Base-by-base conservation (phyloP, 2,329 filamentous ascomycete genomes). In the Aspergillus cejpii region DNA sequence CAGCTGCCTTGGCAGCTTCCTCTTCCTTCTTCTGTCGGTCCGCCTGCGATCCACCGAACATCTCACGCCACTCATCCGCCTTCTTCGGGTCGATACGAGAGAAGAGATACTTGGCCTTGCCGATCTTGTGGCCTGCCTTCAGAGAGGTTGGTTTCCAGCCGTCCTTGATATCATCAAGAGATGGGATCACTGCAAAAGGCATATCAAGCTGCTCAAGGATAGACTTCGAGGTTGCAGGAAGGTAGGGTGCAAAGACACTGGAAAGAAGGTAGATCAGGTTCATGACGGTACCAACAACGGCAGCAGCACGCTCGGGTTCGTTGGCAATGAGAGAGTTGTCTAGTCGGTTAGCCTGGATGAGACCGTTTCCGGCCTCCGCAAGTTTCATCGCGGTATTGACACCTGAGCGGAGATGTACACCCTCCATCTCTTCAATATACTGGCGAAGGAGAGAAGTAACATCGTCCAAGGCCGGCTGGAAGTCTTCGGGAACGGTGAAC, bases 221-320 rank as follows among this genome's bases (percentile, higher is more conserved):
- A 24, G 80, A 80, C 48, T 76, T 76, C 3, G 85, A 76, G 6
- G 85, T 90, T n/a, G 77, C 77, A 31, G 88, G 89, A 75, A 96
- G 87, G 70, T 91, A 96, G 0, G 90, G 90, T 41, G 81, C 80
- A 45, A 90, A 78, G 34, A 95, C 71, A 43, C 80, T 83, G 17
- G 89, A 86, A 38, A 94, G 76, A 24, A 96, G 81, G 61, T 91
- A 81, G 43, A 91, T 81, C 52, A 90, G 79, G 70, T 94, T 94
- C 48, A 94, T 74, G 1, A 84, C 87, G n/a, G 89, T 74, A 44
- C 87, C 85, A 43, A 94, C 78, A 15, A 83, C 78, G 5, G 78
- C 76, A 8, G 79, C 78, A 45, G 77, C 79, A 21, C 74, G 73
- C 40, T 76, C 72, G 14, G 79, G 79, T 52, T 83, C 74, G 51